Evolutionary conservation across 31 red algal species (phyloP).

Genomic region (Odonthalia washingtoniensis): DNA sequence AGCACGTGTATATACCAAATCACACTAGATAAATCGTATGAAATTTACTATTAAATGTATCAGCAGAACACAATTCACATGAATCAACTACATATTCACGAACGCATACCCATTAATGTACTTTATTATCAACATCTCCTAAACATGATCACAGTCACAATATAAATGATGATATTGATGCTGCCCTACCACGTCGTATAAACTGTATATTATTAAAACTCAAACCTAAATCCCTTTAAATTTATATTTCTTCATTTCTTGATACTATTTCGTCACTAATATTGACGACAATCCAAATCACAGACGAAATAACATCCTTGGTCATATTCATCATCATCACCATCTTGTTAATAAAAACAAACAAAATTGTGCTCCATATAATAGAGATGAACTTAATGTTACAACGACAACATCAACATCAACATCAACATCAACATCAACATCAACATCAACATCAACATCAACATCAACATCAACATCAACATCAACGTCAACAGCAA

Average conservation of each 20-base stretch:
- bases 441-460: too few relatives aligned
- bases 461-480: too few relatives aligned
- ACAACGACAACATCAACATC: neutral
- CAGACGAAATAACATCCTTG: too few relatives aligned
- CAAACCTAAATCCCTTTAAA: slow-evolving; percentile 37
- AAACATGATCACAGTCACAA: slow-evolving; percentile 34
- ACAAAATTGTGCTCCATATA: slow-evolving; percentile 34
- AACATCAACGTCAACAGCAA: too few relatives aligned
- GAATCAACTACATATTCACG: neutral
- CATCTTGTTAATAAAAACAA: slow-evolving; percentile 42
- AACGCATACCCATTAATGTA: neutral
- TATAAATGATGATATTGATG: slow-evolving; percentile 14
- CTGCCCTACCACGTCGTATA: slow-evolving; percentile 45
- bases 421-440: neutral
- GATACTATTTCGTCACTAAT: slow-evolving; percentile 37
- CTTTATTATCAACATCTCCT: neutral
- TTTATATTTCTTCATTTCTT: slow-evolving; percentile 15
- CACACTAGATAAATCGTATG: slow-evolving; percentile 71
- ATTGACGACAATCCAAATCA: slow-evolving; percentile 5
- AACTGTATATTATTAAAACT: slow-evolving; percentile 51
- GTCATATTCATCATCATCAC: neutral
- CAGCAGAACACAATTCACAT: slow-evolving; percentile 54
- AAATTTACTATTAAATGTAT: slow-evolving; percentile 75
- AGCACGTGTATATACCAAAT: slow-evolving; percentile 65
- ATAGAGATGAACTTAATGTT: slow-evolving; percentile 11